A percentile compares a stretch with the other conserved stretches of the same genome.
Conservation (phyloP, 1,284 basidiomycete genomes). For the Irpex sp. region DNA sequence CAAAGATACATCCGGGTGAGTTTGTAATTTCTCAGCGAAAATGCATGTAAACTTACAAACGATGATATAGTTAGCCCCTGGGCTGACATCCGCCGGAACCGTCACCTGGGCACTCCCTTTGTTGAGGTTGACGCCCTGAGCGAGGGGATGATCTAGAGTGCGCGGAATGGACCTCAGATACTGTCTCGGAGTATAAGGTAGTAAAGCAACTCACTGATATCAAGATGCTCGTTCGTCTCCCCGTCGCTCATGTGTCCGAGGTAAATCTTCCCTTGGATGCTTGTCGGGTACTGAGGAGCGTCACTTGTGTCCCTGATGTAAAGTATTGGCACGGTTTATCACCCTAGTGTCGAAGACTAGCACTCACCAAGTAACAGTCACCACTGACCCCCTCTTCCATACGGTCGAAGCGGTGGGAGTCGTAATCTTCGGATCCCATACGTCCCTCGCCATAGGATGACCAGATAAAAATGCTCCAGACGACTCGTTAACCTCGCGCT, state of each 20-base stretch:
- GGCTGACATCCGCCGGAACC: constrained; percentile 22
- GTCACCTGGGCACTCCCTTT: constrained; percentile 21
- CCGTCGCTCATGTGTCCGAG: constrained; percentile 13
- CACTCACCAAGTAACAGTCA: constrained; percentile 14
- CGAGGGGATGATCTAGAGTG: constrained; percentile 24
- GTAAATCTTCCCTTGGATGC: constrained; percentile 11
- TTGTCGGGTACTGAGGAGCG: constrained; percentile 11
- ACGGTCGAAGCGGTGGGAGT: constrained; percentile 9
- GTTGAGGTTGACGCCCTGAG: constrained; percentile 19
- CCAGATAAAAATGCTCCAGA: background rate
- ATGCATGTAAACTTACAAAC: constrained; percentile 18
- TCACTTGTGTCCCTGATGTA: constrained; percentile 14
- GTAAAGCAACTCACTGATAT: constrained; percentile 6
- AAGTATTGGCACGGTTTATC: background rate
- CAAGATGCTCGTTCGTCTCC: constrained; percentile 12
- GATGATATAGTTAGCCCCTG: constrained; percentile 26
- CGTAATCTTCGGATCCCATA: constrained; percentile 16
- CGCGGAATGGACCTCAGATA: background rate
- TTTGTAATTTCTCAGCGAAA: background rate
- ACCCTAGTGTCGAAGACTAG: background rate
- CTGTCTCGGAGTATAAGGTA: background rate
- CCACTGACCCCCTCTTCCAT: constrained; percentile 10
- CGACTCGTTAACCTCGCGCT: background rate
- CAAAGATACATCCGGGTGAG: background rate
- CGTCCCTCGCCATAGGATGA: constrained; percentile 5